Conservation (phyloP, 1,284 basidiomycete species). For the Coniferiporia sulphurascens region DNA sequence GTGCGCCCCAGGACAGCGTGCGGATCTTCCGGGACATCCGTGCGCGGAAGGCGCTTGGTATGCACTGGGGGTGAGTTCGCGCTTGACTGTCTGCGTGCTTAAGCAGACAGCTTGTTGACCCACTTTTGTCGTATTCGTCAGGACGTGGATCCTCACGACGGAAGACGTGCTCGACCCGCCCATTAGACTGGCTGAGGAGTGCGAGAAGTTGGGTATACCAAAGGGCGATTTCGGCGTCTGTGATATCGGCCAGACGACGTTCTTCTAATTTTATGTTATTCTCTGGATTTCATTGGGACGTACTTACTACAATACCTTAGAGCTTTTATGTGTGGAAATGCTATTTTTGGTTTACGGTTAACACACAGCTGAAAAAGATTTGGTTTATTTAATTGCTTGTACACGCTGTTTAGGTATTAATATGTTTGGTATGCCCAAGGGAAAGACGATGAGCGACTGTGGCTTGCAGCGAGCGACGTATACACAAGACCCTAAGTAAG, state of each 20-base stretch:
- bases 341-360: no score
- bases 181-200: slow-evolving; percentile 43
- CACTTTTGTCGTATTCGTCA: slow-evolving; percentile 17
- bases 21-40: slow-evolving; percentile 58
- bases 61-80: slow-evolving; percentile 59
- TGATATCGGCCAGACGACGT: slow-evolving; percentile 51
- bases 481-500: neutral
- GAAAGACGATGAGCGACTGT: neutral
- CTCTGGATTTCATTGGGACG: no score
- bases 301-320: no score
- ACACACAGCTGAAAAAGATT: no score
- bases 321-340: no score
- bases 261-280: slow-evolving; percentile 21
- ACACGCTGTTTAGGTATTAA: neutral
- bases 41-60: slow-evolving; percentile 54
- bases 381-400: neutral
- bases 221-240: slow-evolving; percentile 49
- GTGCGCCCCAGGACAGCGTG: slow-evolving; percentile 58
- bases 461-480: neutral
- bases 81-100: neutral
- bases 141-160: slow-evolving; percentile 47
- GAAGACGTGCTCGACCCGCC: slow-evolving; percentile 61
- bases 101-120: neutral
- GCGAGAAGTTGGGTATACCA: slow-evolving; percentile 42
- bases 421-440: slow-evolving; percentile 3